Evolutionary conservation across 768 basidiomycete species (phyloP).

Genomic region (Leccinum imitatum): DNA sequence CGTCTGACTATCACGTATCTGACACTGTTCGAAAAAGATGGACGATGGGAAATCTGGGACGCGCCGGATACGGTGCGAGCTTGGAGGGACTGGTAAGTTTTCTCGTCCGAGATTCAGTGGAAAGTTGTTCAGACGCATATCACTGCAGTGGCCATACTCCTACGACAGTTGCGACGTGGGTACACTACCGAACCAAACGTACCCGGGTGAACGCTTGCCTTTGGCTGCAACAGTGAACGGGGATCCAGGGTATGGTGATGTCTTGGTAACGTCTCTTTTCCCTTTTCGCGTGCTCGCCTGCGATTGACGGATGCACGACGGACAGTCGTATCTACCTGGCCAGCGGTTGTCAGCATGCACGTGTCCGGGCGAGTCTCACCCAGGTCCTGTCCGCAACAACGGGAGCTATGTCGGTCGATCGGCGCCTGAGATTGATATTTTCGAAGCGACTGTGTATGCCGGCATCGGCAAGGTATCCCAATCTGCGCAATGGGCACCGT

Average conservation of each 20-base stretch:
- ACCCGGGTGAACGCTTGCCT: conserved; percentile 44
- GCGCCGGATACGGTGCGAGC: conserved; percentile 56
- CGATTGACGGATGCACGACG: conserved; percentile 2
- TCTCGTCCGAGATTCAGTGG: conserved; percentile 14
- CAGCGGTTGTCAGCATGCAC: conserved; percentile 60
- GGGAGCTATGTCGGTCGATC: conserved; percentile 52
- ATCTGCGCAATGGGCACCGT: conserved; percentile 47
- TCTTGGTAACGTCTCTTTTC: conserved; percentile 19
- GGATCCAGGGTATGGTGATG: conserved; percentile 33
- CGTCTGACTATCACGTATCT: conserved; percentile 1
- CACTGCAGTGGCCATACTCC: conserved; percentile 47
- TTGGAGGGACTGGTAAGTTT: conserved; percentile 60
- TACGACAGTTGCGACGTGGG: conserved; percentile 74
- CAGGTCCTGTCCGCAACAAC: conserved; percentile 49
- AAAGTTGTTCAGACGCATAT: conserved; percentile 2
- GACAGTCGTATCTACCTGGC: conserved; percentile 49
- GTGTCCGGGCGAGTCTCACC: conserved; percentile 56
- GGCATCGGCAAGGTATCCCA: conserved; percentile 49
- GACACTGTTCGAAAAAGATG: conserved; percentile 32
- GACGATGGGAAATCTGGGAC: conserved; percentile 54
- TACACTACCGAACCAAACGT: conserved; percentile 73
- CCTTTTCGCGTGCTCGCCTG: neutral
- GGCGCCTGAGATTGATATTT: conserved; percentile 61
- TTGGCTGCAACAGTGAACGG: conserved; percentile 41
- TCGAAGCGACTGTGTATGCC: conserved; percentile 45